Evolutionary conservation across 805 yeast species (phyloP).

Genomic region (Maudiozyma serrabonitensis): DNA sequence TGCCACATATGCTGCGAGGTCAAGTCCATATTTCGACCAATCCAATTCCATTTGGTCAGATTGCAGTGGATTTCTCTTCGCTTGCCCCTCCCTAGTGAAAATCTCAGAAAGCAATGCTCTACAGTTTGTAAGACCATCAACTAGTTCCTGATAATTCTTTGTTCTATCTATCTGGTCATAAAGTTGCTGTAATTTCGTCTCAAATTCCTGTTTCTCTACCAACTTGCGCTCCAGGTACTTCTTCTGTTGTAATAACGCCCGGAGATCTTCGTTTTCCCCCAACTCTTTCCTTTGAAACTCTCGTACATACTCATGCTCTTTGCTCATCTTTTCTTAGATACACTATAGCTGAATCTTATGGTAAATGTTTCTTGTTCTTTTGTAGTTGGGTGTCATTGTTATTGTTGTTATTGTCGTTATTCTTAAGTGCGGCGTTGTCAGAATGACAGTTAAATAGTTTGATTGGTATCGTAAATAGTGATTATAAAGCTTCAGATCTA

Average conservation of each 20-base stretch:
- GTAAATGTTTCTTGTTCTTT: too few relatives aligned
- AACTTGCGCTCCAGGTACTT: conserved; percentile 15
- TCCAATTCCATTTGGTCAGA: conserved; percentile 6
- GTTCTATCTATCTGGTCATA: conserved; percentile 23
- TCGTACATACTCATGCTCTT: conserved; percentile 1
- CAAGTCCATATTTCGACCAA: conserved; percentile 23
- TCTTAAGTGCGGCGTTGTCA: too few relatives aligned
- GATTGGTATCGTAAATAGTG: too few relatives aligned
- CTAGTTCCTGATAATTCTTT: conserved; percentile 25
- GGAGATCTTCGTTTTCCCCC: conserved; percentile 17
- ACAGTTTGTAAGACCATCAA: conserved; percentile 20
- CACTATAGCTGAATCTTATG: too few relatives aligned
- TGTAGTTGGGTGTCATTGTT: too few relatives aligned
- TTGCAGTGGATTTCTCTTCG: conserved; percentile 3
- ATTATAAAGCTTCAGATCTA: too few relatives aligned
- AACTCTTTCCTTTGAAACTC: conserved; percentile 19
- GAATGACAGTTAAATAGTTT: too few relatives aligned
- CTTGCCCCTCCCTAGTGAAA: conserved; percentile 22
- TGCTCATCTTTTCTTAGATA: not conserved
- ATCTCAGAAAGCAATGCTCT: conserved; percentile 19
- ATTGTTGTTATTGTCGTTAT: too few relatives aligned
- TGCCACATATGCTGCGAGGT: conserved; percentile 17
- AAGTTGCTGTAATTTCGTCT: conserved; percentile 17
- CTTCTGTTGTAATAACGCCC: conserved; percentile 15
- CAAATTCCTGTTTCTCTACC: conserved; percentile 13